Base-by-base conservation (phyloP, 2,329 filamentous ascomycete genomes). In the Purpureocillium lavendulum region DNA sequence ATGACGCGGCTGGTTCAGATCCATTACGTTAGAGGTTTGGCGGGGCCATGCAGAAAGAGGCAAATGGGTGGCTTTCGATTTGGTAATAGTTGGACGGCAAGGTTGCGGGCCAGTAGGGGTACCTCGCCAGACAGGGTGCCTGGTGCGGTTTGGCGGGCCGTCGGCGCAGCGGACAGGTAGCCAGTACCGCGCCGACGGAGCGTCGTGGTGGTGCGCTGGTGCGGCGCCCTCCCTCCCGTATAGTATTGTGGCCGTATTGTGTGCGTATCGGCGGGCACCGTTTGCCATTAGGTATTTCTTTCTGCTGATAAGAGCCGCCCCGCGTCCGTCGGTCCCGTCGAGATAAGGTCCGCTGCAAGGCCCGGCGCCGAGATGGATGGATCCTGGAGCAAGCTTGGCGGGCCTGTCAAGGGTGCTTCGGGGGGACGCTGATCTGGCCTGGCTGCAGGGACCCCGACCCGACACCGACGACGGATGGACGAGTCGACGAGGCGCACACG, bases 1-100 rank as follows among this genome's bases (percentile, higher is more conserved):
- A 39, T 58, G 58, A 56, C 57, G 60, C 56, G 55, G 51, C 54
- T 46, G 42, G 42, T 39, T 51, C 56, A 56, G 49, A 36, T 36
- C 59, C 55, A 68, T 71, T 71, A 71, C 68, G 67, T 71, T 65
- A 70, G 52, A 65, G 49, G 35, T 48, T 39, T 36, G 40, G 30
- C 53, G 54, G 51, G 45, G 21, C 52, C 54, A 57, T 55, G 56
- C 53, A 48, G 9, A 12, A 14, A 5, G 45, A 42, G 39, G 40
- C 21, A 41, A 39, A 44, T 17, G 35, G 44, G 39, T 46, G 54
- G 51, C 58, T 66, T 69, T 66, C 60, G 55, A 67, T 70, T 66
- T 69, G 61, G 65, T 71, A 70, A 70, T 70, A 43, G 45, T 26
- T 18, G 15, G 10, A 31, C 30, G 30, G 26, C 34, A 26, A 10